phyloP scores from a whole-genome alignment of 106 monocot species.

The Apostasia ramifera region DNA sequence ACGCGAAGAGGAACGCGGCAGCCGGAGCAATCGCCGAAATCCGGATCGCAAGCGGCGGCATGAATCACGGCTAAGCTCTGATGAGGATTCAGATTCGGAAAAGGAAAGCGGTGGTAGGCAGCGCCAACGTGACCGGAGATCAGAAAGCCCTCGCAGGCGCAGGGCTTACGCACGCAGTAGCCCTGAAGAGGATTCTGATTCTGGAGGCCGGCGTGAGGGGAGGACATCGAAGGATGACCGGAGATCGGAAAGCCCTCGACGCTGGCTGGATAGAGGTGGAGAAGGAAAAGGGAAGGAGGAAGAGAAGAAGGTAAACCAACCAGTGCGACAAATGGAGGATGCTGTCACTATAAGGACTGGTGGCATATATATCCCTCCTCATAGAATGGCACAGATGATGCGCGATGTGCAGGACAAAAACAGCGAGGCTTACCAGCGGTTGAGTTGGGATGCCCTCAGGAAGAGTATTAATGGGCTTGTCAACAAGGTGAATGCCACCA shows the following conservation, averaged over 20 bases:
- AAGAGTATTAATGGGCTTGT: slow-evolving; percentile 95
- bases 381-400: slow-evolving; percentile 85
- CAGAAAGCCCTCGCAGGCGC: background rate
- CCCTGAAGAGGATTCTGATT: slow-evolving; percentile 4
- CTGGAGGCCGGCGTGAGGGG: background rate
- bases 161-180: background rate
- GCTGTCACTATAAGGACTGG: slow-evolving; percentile 46
- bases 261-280: slow-evolving; percentile 6
- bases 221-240: background rate
- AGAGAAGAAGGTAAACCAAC: slow-evolving; percentile 8
- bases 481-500: slow-evolving; percentile 94
- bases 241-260: background rate
- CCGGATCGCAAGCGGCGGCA: background rate
- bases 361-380: slow-evolving; percentile 82
- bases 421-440: slow-evolving; percentile 72
- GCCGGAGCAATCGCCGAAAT: no score
- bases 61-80: background rate
- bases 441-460: slow-evolving; percentile 89
- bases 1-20: no score
- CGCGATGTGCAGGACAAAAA: slow-evolving; percentile 77
- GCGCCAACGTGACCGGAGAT: background rate
- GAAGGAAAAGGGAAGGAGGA: slow-evolving; percentile 17
- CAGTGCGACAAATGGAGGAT: slow-evolving; percentile 25
- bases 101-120: background rate
- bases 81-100: background rate